Evolutionary conservation across 495 filamentous ascomycete genomes (phyloP).

Genomic region (Trichoderma virens): DNA sequence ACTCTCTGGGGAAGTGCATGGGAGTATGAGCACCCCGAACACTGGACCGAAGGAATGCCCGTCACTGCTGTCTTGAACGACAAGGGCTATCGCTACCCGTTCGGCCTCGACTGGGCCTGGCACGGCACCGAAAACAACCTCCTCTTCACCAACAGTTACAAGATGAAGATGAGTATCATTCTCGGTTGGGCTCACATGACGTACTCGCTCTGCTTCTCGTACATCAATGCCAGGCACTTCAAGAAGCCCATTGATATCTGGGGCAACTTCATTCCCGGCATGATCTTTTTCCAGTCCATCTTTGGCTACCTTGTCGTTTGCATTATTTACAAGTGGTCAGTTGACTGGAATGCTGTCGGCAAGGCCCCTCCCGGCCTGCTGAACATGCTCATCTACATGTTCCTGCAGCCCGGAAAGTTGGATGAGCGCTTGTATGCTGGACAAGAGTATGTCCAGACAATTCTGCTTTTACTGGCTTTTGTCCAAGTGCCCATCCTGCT

Average conservation of each 20-base stretch:
- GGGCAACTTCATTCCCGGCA: slow-evolving; percentile 93
- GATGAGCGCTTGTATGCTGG: slow-evolving; percentile 63
- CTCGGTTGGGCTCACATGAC: slow-evolving; percentile 98
- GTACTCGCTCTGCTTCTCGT: slow-evolving; percentile 87
- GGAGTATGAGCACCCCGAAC: slow-evolving; percentile 62
- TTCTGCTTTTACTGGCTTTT: slow-evolving; percentile 76
- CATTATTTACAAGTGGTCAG: slow-evolving; percentile 94
- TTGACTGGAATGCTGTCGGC: slow-evolving; percentile 71
- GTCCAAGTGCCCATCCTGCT: slow-evolving; percentile 83
- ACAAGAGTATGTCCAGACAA: slow-evolving; percentile 65
- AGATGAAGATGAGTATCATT: slow-evolving; percentile 99
- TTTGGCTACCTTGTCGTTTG: slow-evolving; percentile 93
- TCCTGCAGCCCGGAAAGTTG: slow-evolving; percentile 75
- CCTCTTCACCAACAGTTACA: slow-evolving; percentile 93
- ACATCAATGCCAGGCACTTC: slow-evolving; percentile 90
- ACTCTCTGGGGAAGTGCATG: slow-evolving; percentile 84
- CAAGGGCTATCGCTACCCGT: slow-evolving; percentile 74
- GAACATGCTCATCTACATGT: slow-evolving; percentile 99
- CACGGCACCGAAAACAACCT: slow-evolving; percentile 90
- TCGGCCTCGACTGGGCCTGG: slow-evolving; percentile 96
- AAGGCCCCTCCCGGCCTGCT: slow-evolving; percentile 72
- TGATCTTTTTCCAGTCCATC: slow-evolving; percentile 99
- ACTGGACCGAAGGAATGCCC: slow-evolving; percentile 50
- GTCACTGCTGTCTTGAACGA: slow-evolving; percentile 58
- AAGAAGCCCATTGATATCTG: slow-evolving; percentile 89